These are phyloP conservation scores for Populus pruinosa DNA, from an alignment of 345 rosid genomes.

Conservation along the genomic window DNA sequence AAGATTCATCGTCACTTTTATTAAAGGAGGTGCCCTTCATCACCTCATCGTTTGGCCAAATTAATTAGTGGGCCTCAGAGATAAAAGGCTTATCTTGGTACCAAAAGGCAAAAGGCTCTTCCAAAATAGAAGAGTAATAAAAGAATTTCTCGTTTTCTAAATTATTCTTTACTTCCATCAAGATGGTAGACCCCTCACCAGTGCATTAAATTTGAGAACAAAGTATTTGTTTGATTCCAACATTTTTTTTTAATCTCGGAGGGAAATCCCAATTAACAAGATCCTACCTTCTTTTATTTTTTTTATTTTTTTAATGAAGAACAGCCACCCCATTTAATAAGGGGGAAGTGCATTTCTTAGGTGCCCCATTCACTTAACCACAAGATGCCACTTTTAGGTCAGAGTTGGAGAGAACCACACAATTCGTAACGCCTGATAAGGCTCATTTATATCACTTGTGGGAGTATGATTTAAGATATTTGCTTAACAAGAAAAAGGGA, in stretches of 20 bases:
- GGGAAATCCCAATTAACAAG: not conserved
- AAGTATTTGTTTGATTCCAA: not conserved
- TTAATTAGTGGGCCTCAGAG: not conserved
- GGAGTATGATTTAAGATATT: not conserved
- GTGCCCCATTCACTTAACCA: not conserved
- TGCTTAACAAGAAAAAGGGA: not conserved
- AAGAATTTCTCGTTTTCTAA: not conserved
- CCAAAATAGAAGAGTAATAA: not conserved
- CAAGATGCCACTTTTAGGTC: not conserved
- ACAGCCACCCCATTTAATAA: not conserved
- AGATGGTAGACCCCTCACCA: not conserved
- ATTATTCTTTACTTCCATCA: not conserved
- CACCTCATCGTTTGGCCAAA: not conserved
- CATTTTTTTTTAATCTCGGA: not conserved
- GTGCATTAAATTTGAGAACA: not conserved
- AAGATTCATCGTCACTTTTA: not conserved
- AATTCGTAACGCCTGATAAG: not conserved
- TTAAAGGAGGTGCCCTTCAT: not conserved
- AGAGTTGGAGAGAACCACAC: not conserved
- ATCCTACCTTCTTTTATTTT: not conserved
- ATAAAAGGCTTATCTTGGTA: not conserved
- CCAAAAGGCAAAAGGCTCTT: not conserved
- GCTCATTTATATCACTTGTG: not conserved
- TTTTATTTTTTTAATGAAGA: too few relatives aligned
- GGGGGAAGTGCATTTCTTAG: not conserved